Conservation (phyloP, 257 asterid genomes). For the Scutellaria baicalensis region DNA sequence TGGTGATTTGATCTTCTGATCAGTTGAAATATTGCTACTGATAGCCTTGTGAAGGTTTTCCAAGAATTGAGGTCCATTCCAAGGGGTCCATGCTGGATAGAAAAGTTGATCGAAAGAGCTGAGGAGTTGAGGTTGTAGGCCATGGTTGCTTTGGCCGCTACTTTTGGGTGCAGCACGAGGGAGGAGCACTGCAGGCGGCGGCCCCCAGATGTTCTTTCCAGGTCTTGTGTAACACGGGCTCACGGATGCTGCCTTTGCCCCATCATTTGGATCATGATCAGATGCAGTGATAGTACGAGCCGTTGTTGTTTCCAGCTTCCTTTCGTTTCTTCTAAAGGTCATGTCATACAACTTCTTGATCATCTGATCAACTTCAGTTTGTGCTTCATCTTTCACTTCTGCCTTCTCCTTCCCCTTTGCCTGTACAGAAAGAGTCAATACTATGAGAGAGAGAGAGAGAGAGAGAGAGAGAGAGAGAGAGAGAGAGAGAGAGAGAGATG, state of each 20-base stretch:
- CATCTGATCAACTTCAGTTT: background rate
- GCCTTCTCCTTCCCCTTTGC: background rate
- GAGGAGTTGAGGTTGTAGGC: background rate
- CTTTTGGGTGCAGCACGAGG: conserved; percentile 6
- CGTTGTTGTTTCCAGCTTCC: background rate
- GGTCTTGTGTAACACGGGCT: conserved; percentile 13
- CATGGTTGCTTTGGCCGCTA: background rate
- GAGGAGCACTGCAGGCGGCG: background rate
- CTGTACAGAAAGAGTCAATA: background rate
- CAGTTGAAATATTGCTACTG: no score
- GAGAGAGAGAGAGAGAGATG: background rate
- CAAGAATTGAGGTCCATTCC: background rate
- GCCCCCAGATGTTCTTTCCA: conserved; percentile 7
- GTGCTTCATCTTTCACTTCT: background rate
- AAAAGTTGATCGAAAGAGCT: background rate
- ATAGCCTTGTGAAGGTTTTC: no score
- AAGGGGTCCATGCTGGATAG: background rate
- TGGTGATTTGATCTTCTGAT: no score
- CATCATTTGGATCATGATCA: background rate
- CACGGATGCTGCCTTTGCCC: background rate
- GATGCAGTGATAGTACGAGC: background rate
- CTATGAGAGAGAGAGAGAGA: background rate
- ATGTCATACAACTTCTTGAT: background rate
- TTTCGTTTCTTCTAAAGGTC: background rate
- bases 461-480: background rate